A percentile compares a stretch with the other conserved stretches of the same genome.
These are phyloP conservation scores for Hymenoscyphus linearis DNA, from an alignment of 2,329 filamentous ascomycete genomes.

Conservation along the genomic window DNA sequence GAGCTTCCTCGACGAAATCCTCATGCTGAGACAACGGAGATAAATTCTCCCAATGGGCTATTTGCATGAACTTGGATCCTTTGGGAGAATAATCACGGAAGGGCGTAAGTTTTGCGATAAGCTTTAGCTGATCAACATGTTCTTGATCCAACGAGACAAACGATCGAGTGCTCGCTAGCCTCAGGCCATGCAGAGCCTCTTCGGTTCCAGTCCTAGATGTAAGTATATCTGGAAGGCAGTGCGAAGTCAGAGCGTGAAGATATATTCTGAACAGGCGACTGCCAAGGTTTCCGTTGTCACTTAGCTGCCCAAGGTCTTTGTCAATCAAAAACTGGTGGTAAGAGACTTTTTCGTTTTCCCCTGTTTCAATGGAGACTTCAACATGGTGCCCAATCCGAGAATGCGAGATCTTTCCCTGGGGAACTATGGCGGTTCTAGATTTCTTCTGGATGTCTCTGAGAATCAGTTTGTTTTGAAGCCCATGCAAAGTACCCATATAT, in stretches of 20 bases:
- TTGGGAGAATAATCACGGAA: constrained; percentile 40
- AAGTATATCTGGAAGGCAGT: constrained; percentile 34
- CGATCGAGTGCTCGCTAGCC: constrained; percentile 38
- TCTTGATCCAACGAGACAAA: constrained; percentile 36
- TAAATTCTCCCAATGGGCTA: constrained; percentile 39
- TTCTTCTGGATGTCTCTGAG: constrained; percentile 40
- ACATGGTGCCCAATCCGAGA: constrained; percentile 31
- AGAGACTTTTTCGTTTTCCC: constrained; percentile 8
- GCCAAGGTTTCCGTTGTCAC: constrained; percentile 37
- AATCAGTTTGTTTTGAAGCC: constrained; percentile 53
- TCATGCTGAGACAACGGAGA: constrained; percentile 42
- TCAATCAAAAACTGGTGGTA: constrained; percentile 47
- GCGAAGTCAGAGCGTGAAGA: constrained; percentile 51
- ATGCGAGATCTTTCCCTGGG: constrained; percentile 38
- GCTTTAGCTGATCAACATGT: constrained; percentile 34
- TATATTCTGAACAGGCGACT: constrained; percentile 45
- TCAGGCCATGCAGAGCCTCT: constrained; percentile 44
- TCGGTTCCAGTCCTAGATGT: constrained; percentile 47
- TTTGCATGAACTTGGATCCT: constrained; percentile 41
- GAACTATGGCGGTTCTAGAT: constrained; percentile 47
- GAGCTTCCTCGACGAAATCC: constrained; percentile 33
- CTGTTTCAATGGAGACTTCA: background rate
- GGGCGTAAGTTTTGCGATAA: constrained; percentile 40
- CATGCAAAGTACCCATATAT: constrained; percentile 50
- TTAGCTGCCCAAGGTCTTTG: constrained; percentile 42